Evolutionary conservation across 2,329 filamentous ascomycete species (phyloP), one percentile per base, ranked within the genome.

Genomic region (Chaetomium globosum): DNA sequence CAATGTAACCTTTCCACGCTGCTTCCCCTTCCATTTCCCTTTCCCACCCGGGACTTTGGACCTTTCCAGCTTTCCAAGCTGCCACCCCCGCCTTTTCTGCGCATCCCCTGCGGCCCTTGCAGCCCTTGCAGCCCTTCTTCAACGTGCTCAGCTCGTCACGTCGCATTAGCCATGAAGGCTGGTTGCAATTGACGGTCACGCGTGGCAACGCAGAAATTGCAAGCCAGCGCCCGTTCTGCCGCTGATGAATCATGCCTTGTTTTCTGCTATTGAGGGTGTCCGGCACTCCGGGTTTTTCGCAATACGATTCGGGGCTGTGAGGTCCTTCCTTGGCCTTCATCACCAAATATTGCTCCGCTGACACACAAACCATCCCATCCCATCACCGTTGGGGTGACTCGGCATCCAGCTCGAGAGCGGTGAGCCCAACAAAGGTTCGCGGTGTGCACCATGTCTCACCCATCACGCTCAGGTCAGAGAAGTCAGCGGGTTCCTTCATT

Each of bases 191-290:
- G 43, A 58, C n/a, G 46, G 65, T 66, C 65, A 66, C 65, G 61
- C 61, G 65, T 64, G 58, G 61, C 61, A 53, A 54, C 28, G 30
- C 23, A 16, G 61, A 66, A 61, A 66, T 66, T 66, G 61, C 61
- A 7, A 43, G n/a, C 13, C 33, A 46, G 33, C 26, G n/a, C 23
- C 52, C 26, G 26, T 26, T 26, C 26, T 26, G 26, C 26, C 26
- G 49, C 55, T 64, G 62, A 64, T n/a, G 56, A 28, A 8, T 31
- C 10, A 39, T 58, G 57, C 23, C 46, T 65, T 62, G n/a, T 62
- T 48, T 58, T 46, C 7, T 33, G 10, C 54, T 26, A 3, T 23
- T 46, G 13, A 23, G 13, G 7, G 2, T 28, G 21, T 31, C 23
- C 23, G 4, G 49, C 13, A 9, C 7, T 26, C 23, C 23, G 4